Base-by-base conservation (phyloP, 768 basidiomycete species). In the Rhizopogon salebrosus region DNA sequence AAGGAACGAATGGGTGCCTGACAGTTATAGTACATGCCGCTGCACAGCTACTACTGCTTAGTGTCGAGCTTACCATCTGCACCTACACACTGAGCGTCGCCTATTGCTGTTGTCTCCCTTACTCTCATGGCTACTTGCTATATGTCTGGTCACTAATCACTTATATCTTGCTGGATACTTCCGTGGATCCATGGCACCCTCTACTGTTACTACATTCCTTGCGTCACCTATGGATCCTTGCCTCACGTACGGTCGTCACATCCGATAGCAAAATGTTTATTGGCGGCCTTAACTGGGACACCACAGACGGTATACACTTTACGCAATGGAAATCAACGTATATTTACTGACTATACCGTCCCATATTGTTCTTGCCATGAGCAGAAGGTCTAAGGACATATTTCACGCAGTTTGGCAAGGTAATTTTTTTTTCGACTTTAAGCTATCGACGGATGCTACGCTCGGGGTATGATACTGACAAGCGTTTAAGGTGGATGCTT, bases 251-350 rank as follows among this genome's bases (percentile, higher is more conserved):
- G 60, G 60, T 59, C 64, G 51, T 38, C 51, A 55, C 24, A 41
- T 57, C 64, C 58, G 63, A 64, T 80, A 92, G 90, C 70, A 92
- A 92, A 79, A 84, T 92, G 79, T 92, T 92, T 75, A 84, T 92
- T 69, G 90, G 90, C 61, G 90, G 90, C 63, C 78, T 92, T 59
- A 92, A 86, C 74, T 92, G 90, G 90, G 89, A 91, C 66, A 92
- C 90, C 65, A 88, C 85, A 73, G 90, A 92, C 77, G 90, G 90
- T 92, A 78, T 75, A 70, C 61, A 62, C 24, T 62, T 64, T 58
- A 56, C 55, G 58, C 58, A 54, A 58, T 58, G 52, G 55, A 62
- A 66, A 60, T 37, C 38, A 59, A 60, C 52, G 1, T 57, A 26
- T 54, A 60, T 49, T 56, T 59, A 56, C 64, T 70, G 59, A 68